phyloP scores from a whole-genome alignment of 306 rosid genomes.

The Pyrus pyrifolia region DNA sequence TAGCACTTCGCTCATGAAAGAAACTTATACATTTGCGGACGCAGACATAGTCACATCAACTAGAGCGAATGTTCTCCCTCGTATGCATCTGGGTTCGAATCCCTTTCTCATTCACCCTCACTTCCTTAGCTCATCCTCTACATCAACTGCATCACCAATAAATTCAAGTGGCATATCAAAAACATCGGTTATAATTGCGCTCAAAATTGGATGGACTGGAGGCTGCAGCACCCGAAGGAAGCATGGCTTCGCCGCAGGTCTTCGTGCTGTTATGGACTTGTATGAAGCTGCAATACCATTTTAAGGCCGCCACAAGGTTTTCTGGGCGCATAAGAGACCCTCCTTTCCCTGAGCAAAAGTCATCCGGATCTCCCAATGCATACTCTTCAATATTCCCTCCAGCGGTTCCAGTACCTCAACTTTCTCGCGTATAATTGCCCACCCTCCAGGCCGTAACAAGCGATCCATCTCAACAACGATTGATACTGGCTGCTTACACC shows the following conservation, averaged over 20 bases:
- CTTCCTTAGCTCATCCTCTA: not conserved
- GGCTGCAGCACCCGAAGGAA: not conserved
- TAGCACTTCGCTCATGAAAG: not conserved
- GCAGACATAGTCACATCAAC: not conserved
- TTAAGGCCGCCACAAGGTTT: slow-evolving; percentile 77
- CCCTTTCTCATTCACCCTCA: not conserved
- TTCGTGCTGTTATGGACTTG: not conserved
- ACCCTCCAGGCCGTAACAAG: slow-evolving; percentile 82
- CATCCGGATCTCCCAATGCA: slow-evolving; percentile 82
- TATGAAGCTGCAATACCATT: not conserved
- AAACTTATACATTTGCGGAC: too few relatives aligned
- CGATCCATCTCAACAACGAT: slow-evolving; percentile 96
- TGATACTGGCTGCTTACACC: slow-evolving; percentile 79
- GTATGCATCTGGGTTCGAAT: not conserved
- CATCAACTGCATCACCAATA: not conserved
- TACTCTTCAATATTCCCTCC: slow-evolving; percentile 61
- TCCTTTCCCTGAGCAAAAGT: slow-evolving; percentile 61
- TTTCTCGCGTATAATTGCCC: slow-evolving; percentile 84
- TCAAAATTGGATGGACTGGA: not conserved
- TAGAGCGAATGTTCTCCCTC: not conserved
- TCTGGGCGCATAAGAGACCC: slow-evolving; percentile 82
- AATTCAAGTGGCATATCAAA: not conserved
- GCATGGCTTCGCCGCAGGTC: not conserved
- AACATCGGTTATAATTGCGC: not conserved
- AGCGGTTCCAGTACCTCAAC: slow-evolving; percentile 66